phyloP scores from a whole-genome alignment of 108 stramenopile genomes.

The Cyclotella baltica region DNA sequence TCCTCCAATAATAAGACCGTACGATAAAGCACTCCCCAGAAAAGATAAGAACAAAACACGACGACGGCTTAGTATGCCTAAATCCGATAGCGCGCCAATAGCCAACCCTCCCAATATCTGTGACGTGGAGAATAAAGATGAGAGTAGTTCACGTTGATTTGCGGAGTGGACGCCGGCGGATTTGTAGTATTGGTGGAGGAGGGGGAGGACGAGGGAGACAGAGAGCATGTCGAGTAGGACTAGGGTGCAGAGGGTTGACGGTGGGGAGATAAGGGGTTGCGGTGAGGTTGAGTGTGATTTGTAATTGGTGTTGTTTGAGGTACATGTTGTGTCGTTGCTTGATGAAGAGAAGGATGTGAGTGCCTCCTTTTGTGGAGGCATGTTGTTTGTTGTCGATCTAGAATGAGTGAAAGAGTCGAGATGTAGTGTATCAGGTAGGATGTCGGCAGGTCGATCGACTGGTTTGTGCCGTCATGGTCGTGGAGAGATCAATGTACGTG shows the following conservation, averaged over 20 bases:
- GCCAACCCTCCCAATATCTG: slow-evolving; percentile 90
- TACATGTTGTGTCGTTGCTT: not conserved
- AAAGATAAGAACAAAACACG: slow-evolving; percentile 83
- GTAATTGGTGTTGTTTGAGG: not conserved
- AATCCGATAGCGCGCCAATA: slow-evolving; percentile 83
- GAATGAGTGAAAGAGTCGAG: too few species aligned
- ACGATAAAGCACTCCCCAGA: slow-evolving; percentile 85
- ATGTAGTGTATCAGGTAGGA: too few species aligned
- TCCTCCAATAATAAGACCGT: slow-evolving; percentile 76
- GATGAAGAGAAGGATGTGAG: not conserved
- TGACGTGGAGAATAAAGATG: slow-evolving; percentile 82
- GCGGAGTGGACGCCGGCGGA: slow-evolving; percentile 73
- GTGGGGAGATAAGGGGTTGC: slow-evolving; percentile 2
- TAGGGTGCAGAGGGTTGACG: slow-evolving; percentile 50
- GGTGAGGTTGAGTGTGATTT: not conserved
- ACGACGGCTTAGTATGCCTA: slow-evolving; percentile 59
- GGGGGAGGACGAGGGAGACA: slow-evolving; percentile 88
- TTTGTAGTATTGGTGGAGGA: slow-evolving; percentile 86
- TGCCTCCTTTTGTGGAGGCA: slow-evolving; percentile 7
- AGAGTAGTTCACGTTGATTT: slow-evolving; percentile 79
- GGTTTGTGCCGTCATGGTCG: too few species aligned
- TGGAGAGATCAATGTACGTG: too few species aligned
- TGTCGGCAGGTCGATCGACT: too few species aligned
- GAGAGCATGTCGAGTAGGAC: slow-evolving; percentile 88
- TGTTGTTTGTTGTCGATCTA: too few species aligned